phyloP scores from a whole-genome alignment of 2,329 filamentous ascomycete genomes.

The Gremmenia infestans region DNA sequence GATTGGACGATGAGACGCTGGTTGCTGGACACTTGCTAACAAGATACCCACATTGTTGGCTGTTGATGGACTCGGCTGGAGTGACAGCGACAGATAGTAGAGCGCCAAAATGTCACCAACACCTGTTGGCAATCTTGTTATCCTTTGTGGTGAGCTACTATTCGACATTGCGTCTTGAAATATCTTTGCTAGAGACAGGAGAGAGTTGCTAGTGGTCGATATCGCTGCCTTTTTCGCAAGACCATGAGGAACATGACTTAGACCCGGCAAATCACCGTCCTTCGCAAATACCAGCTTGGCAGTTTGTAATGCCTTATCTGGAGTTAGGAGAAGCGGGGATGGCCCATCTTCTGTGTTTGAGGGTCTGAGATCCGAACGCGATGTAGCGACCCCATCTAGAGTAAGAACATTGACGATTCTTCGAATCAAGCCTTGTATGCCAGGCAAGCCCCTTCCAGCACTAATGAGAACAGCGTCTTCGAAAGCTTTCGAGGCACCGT shows the following conservation, averaged over 20 bases:
- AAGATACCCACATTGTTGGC: slow-evolving; percentile 98
- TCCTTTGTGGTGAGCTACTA: slow-evolving; percentile 35
- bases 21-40: slow-evolving; percentile 87
- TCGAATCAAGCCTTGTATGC: slow-evolving; percentile 73
- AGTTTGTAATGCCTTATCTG: slow-evolving; percentile 77
- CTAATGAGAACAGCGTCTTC: slow-evolving; percentile 93
- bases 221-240: slow-evolving; percentile 73
- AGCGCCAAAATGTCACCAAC: slow-evolving; percentile 90
- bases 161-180: slow-evolving; percentile 94
- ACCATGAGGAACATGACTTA: slow-evolving; percentile 66
- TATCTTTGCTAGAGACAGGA: slow-evolving; percentile 93
- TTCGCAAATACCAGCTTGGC: slow-evolving; percentile 76
- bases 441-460: slow-evolving; percentile 62
- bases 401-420: slow-evolving; percentile 69
- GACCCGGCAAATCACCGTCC: slow-evolving; percentile 72
- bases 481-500: slow-evolving; percentile 78
- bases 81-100: slow-evolving; percentile 89
- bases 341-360: slow-evolving; percentile 4
- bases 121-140: slow-evolving; percentile 61
- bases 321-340: slow-evolving; percentile 69
- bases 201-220: slow-evolving; percentile 90
- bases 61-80: slow-evolving; percentile 94
- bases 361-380: slow-evolving; percentile 22
- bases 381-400: slow-evolving; percentile 38
- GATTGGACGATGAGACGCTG: slow-evolving; percentile 35